Evolutionary conservation across 2,329 filamentous ascomycete genomes (phyloP), one percentile per base, ranked within the genome.

Genomic region (Monascus ruber): DNA sequence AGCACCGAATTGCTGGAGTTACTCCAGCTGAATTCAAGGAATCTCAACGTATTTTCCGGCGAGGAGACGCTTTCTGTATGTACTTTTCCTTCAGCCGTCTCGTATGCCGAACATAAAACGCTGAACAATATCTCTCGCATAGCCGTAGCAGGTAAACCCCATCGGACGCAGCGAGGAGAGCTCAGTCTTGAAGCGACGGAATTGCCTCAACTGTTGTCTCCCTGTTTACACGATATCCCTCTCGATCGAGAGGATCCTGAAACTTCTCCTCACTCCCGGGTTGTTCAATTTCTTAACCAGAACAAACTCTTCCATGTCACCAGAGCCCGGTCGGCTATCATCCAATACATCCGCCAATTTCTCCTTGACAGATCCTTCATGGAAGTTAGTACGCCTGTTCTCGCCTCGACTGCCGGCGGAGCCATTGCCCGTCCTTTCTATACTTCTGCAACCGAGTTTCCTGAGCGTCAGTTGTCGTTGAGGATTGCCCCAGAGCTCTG

Each of bases 401-500:
- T 98, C 38, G 81, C 84, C 5, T 77, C 81, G 35, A 75, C 79
- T 36, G 87, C 88, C 1, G 83, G 87, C n/a, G 91, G 91, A 32
- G 91, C 91, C 4, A 73, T 81, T 31, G 91, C 91, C 1, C 79
- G 85, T 36, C 85, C 91, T 0, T 98, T 98, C 58, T 71, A 80
- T 48, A 96, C 88, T 0, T 66, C 70, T 34, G 81, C 86, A 6
- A 85, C 82, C 0, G 85, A 88, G 54, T 81, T 94, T 43, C 70
- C 77, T 2, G 74, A 81, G 32, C 80, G 77, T 42, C 71, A 78
- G 39, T 68, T 98, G 29, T 77, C 83, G 24, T 71, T 98, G 28
- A 76, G 91, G 36, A 89, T 98, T 51, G 91, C 91, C 3, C 91
- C 91, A 1, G 91, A 98, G 63, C 69, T 98, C 29, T 96, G 87